Evolutionary conservation across 2,329 filamentous ascomycete species (phyloP), one percentile per base, ranked within the genome.

Genomic region (Monosporascus sp.): DNA sequence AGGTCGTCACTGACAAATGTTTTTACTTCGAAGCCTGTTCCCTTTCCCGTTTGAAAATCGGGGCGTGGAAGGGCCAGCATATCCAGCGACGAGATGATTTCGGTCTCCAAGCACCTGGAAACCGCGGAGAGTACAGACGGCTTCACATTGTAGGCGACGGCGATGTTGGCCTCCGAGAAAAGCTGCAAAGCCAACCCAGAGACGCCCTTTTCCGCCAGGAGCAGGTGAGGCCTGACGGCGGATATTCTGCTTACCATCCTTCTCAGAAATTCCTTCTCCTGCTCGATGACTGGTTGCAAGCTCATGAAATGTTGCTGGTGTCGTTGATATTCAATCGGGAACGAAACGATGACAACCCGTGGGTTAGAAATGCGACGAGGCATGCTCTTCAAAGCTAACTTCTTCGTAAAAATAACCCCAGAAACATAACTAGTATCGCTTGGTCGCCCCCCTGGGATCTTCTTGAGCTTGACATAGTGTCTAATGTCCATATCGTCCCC

Each of bases 291-390:
- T 40, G 93, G 93, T 63, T 97, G 91, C 49, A 99, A 75, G 64
- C 94, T 99, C 92, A 99, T 97, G 69, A 99, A 97, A 68, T 97
- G 92, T 58, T 90, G 83, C 66, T 93, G 87, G 62, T 97, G 91
- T 40, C 94, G 85, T 54, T 95, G 90, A 69, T 99, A 99, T 68
- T 99, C 94, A 54, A 99, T 90, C 0, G 94, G 86, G 66, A 99
- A 99, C 0, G 91, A 93, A 53, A 99, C 87, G 59, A 99, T 90
- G 48, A 96, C 81, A 56, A 99, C 94, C 34, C 91, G 86, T 3
- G 94, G 94, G 52, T 90, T 87, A 14, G 80, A 71, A 57, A 97
- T 94, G 58, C 85, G 90, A 53, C 94, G 84, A 19, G 90, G 87
- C 94, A 99, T 99, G 70, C 88, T 96, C 69, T 99, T 99, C 50